These are phyloP conservation scores for Tardiomyces blankii DNA, from an alignment of 1,139 yeast species.

Conservation along the genomic window DNA sequence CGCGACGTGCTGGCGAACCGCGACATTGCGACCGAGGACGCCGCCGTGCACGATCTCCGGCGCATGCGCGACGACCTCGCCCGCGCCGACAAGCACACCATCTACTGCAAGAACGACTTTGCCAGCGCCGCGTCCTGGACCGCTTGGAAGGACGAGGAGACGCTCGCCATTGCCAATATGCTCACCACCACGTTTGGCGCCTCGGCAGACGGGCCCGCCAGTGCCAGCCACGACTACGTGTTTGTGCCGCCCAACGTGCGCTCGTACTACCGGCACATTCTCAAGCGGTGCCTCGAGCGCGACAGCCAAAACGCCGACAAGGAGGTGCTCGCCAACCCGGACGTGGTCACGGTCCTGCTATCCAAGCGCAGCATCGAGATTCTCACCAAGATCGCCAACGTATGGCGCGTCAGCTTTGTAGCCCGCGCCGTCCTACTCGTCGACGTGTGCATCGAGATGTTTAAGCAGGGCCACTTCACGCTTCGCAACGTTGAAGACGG, in stretches of 20 bases:
- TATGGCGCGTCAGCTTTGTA: constrained; percentile 52
- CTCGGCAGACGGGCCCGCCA: not conserved
- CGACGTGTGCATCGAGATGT: constrained; percentile 29
- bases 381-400: constrained; percentile 35
- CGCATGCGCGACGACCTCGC: constrained; percentile 31
- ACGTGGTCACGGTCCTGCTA: constrained; percentile 18
- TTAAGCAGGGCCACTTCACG: constrained; percentile 64
- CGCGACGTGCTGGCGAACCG: constrained; percentile 14
- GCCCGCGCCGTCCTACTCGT: constrained; percentile 43
- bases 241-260: constrained; percentile 23
- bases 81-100: constrained; percentile 23
- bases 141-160: constrained; percentile 44
- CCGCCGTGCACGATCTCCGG: constrained; percentile 36
- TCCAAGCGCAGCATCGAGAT: constrained; percentile 34
- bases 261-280: constrained; percentile 31
- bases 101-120: constrained; percentile 31
- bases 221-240: constrained; percentile 5
- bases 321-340: no score
- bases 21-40: constrained; percentile 33
- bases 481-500: constrained; percentile 36
- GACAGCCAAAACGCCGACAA: constrained; percentile 18
- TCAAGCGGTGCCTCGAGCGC: constrained; percentile 23
- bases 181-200: constrained; percentile 8
- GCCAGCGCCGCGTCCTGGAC: constrained; percentile 30
- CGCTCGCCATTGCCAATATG: constrained; percentile 29